Evolutionary conservation across 345 rosid genomes (phyloP).

Genomic region (Linum lewisii): DNA sequence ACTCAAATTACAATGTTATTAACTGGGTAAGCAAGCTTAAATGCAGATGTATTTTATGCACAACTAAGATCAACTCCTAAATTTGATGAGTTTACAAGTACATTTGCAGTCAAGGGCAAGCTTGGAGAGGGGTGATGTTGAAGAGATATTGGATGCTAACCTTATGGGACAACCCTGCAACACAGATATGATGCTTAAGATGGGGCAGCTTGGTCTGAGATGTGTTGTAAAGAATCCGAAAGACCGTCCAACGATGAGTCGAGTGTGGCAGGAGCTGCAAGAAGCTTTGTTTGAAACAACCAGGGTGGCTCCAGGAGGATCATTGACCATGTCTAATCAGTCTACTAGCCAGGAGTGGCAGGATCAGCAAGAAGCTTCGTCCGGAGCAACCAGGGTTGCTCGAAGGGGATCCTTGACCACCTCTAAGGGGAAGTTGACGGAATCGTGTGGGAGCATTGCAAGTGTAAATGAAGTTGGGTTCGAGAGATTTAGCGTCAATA

Average conservation of each 20-base stretch:
- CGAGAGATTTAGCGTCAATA: conserved; percentile 40
- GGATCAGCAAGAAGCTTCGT: conserved; percentile 35
- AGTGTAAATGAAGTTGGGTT: conserved; percentile 42
- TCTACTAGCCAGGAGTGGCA: conserved; percentile 30
- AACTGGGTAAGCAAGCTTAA: conserved; percentile 41
- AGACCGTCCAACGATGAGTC: conserved; percentile 47
- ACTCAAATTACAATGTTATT: conserved; percentile 32
- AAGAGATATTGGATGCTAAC: conserved; percentile 40
- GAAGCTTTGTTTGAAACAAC: conserved; percentile 21
- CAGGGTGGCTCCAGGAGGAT: conserved; percentile 13
- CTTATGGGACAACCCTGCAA: conserved; percentile 42
- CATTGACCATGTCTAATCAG: background rate
- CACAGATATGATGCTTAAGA: conserved; percentile 43
- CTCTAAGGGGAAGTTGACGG: conserved; percentile 7
- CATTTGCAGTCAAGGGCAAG: conserved; percentile 38
- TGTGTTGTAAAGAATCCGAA: conserved; percentile 36
- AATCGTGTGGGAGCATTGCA: conserved; percentile 32
- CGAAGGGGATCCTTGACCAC: conserved; percentile 5
- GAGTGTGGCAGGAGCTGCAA: conserved; percentile 45
- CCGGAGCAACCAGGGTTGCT: conserved; percentile 12
- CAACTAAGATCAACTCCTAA: background rate
- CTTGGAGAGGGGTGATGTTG: conserved; percentile 35
- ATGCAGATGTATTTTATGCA: background rate
- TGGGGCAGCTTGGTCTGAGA: conserved; percentile 45
- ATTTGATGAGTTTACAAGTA: background rate